These are phyloP conservation scores for Houttuynia cordata DNA, from an alignment of 164 flowering plant species.

Conservation along the genomic window DNA sequence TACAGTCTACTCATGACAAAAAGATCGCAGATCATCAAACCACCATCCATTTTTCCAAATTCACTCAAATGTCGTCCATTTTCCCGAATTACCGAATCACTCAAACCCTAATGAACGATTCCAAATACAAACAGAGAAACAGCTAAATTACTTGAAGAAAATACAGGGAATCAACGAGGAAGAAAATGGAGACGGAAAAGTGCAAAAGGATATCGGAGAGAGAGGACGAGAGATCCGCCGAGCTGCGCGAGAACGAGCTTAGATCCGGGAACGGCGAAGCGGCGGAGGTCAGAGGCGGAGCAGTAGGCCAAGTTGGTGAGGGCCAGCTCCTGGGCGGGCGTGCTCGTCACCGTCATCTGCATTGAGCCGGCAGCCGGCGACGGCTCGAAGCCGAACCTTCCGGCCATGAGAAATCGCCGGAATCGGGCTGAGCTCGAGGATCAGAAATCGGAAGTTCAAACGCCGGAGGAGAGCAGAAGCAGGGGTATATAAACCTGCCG, in stretches of 20 bases:
- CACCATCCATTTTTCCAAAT: too few relatives aligned
- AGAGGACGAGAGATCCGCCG: constrained; percentile 51
- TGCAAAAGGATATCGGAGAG: constrained; percentile 16
- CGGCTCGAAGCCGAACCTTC: constrained; percentile 19
- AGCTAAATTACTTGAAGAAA: too few relatives aligned
- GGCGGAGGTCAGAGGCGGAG: constrained; percentile 44
- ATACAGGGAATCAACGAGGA: too few relatives aligned
- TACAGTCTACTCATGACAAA: too few relatives aligned
- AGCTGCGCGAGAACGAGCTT: constrained; percentile 35
- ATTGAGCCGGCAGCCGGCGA: constrained; percentile 6
- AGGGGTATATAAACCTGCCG: too few relatives aligned
- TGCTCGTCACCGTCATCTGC: constrained; percentile 42
- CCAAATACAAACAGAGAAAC: too few relatives aligned
- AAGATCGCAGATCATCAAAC: too few relatives aligned
- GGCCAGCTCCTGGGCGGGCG: constrained; percentile 69
- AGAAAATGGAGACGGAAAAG: neutral
- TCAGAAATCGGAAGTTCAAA: too few relatives aligned
- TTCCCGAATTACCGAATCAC: too few relatives aligned
- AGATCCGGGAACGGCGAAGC: constrained; percentile 45
- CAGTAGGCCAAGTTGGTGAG: constrained; percentile 45
- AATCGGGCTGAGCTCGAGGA: neutral
- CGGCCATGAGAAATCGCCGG: constrained; percentile 19
- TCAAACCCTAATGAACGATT: too few relatives aligned
- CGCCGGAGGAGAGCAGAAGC: too few relatives aligned
- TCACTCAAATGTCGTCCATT: too few relatives aligned